A percentile compares a stretch with the other conserved stretches of the same genome.
Conservation (phyloP, 306 rosid genomes). For the Lablab purpureus region DNA sequence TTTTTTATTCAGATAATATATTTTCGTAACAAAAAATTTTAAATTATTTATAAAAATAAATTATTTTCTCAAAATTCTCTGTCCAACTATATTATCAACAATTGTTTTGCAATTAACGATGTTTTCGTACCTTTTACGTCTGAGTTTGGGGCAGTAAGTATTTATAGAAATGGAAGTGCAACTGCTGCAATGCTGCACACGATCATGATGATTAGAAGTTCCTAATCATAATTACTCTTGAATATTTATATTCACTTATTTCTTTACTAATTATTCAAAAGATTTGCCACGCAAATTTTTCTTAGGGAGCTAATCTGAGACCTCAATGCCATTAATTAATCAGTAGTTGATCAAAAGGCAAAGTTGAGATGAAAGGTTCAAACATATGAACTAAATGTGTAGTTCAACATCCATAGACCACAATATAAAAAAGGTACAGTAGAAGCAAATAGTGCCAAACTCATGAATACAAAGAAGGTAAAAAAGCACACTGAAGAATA, state of each 20-base stretch:
- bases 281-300: neutral
- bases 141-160: too few relatives aligned
- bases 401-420: neutral
- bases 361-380: neutral
- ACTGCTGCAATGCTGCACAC: neutral
- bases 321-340: neutral
- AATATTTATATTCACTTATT: neutral
- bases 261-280: neutral
- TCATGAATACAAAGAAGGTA: neutral
- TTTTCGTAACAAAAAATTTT: too few relatives aligned
- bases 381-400: neutral
- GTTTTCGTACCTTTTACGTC: too few relatives aligned
- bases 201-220: neutral
- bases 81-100: too few relatives aligned
- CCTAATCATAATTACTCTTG: neutral
- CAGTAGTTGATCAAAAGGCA: neutral
- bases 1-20: too few relatives aligned
- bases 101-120: too few relatives aligned
- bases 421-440: constrained; percentile 20
- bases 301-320: neutral
- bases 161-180: neutral
- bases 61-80: too few relatives aligned
- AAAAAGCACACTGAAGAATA: neutral
- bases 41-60: too few relatives aligned
- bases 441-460: neutral